Base-by-base conservation (phyloP, 495 filamentous ascomycete genomes). In the Rhizodiscina lignyota region DNA sequence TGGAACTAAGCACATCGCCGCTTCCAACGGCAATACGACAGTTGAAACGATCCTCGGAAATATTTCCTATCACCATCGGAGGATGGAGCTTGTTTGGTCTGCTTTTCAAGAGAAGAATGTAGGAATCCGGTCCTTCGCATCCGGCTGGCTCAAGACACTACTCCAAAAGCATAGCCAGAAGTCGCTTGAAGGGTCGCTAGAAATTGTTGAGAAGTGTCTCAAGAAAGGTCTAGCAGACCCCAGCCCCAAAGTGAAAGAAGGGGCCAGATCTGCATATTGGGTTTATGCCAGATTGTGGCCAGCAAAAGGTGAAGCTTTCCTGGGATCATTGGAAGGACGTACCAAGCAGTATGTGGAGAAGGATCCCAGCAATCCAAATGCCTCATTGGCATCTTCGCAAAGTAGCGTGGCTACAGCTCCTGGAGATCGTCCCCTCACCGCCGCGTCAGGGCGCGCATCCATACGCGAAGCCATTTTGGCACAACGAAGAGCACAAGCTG, bases 41-140 rank as follows among this genome's bases (percentile, higher is more conserved):
- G 74, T 89, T 5, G 75, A 83, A 40, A 66, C 64, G 12, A 72
- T 96, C 38, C 68, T 97, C 39, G 63, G 67, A 22, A 73, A 77
- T 48, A 77, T 80, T 17, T 77, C 83, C 0, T 94, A 82, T 53
- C 82, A 70, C 35, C 52, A 62, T 36, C 76, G 84, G 15, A 61
- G 94, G 37, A 63, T 94, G 61, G 79, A 91, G 45, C 85, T 94
- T 45, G 61, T 96, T 21, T 72, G 70, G 53, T 56, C 55, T 37
- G 84, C 91, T 19, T 75, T 65, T 35, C 76, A 86, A 49, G 89
- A 96, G 52, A 97, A 94, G 60, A 96, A 94, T 52, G 73, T 83
- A 1, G 76, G 83, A 43, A 68, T 85, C 18, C 72, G 89, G 33
- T 68, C 68, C 1, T 93, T 72, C 55, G 77, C 76, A 8, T 58